phyloP scores from a whole-genome alignment of 495 filamentous ascomycete species.

The Polyplosphaeria fusca region DNA sequence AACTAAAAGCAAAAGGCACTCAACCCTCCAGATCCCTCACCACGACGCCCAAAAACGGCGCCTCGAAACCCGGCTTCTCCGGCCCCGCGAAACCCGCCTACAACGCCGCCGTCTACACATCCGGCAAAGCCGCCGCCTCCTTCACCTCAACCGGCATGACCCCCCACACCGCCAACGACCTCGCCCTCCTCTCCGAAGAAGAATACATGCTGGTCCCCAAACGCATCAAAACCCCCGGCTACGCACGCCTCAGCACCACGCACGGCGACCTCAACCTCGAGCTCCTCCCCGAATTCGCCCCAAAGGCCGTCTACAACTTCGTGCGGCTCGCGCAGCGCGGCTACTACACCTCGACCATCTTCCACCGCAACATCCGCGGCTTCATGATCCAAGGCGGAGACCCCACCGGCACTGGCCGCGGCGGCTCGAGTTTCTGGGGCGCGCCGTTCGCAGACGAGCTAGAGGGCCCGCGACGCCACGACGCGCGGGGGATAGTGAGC shows the following conservation, averaged over 20 bases:
- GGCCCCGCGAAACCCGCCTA: slow-evolving; percentile 51
- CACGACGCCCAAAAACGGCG: slow-evolving; percentile 34
- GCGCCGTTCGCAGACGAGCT: slow-evolving; percentile 91
- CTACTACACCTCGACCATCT: slow-evolving; percentile 77
- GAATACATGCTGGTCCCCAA: slow-evolving; percentile 92
- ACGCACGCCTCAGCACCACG: slow-evolving; percentile 81
- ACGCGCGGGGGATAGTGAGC: slow-evolving; percentile 62
- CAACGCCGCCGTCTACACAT: slow-evolving; percentile 87
- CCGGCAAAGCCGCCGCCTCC: slow-evolving; percentile 85
- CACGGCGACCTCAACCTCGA: slow-evolving; percentile 82
- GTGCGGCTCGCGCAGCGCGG: slow-evolving; percentile 81
- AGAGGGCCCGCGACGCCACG: slow-evolving; percentile 79
- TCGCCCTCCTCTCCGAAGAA: slow-evolving; percentile 83
- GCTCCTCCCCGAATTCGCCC: slow-evolving; percentile 84
- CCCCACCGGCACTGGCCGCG: slow-evolving; percentile 82
- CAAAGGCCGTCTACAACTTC: slow-evolving; percentile 96
- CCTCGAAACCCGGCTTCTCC: slow-evolving; percentile 13
- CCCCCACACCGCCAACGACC: slow-evolving; percentile 79
- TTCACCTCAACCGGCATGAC: slow-evolving; percentile 94
- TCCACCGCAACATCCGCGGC: slow-evolving; percentile 88
- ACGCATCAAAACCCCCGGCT: slow-evolving; percentile 83
- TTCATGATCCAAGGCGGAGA: slow-evolving; percentile 99
- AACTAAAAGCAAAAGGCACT: slow-evolving; percentile 23
- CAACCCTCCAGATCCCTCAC: slow-evolving; percentile 21
- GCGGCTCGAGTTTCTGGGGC: slow-evolving; percentile 84